Evolutionary conservation across 805 yeast genomes (phyloP), one percentile per base, ranked within the genome.

Genomic region (Maudiozyma bulderi): DNA sequence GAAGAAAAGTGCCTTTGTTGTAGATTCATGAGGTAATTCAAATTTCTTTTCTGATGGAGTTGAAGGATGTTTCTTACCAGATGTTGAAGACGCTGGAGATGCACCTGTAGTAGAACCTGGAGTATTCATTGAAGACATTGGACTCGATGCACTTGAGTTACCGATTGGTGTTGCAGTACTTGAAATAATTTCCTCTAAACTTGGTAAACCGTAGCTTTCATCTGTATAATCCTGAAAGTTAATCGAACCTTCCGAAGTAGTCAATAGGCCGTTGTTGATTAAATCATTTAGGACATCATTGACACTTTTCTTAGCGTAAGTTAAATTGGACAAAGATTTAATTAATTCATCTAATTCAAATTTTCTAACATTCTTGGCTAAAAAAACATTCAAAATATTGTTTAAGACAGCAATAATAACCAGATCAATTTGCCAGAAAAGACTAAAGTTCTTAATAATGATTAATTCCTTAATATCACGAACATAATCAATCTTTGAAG

Each of bases 371-470:
- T 76, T 75, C 26, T 69, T 69, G 5, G 69, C 66, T 39, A 58
- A 46, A 6, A 66, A 60, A 8, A 65, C 65, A 41, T 65, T 65
- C 47, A 65, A 49, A 42, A 65, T 56, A 47, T 64, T 66, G 47
- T 65, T 65, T 35, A 65, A 48, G 1, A 64, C 64, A 6, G 69
- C 57, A 26, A 63, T 59, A 2, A 77, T 61, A 46, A 74, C 57
- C 34, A 67, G 64, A 57, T 76, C 78, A 33, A 76, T 70, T 40
- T 70, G 69, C 49, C 71, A 71, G 44, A 77, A 75, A 30, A 71
- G 69, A 28, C 73, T 73, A 40, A 73, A 72, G 57, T 73, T 73
- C 45, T 71, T 67, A 8, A 77, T 76, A 31, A 77, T 75, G 26
- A 72, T 64, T 38, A 74, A 62, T 54, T 77, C 82, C 52, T 66